Evolutionary conservation across 169 alveolate genomes (phyloP).

Genomic region (Toxoplasma gondii): DNA sequence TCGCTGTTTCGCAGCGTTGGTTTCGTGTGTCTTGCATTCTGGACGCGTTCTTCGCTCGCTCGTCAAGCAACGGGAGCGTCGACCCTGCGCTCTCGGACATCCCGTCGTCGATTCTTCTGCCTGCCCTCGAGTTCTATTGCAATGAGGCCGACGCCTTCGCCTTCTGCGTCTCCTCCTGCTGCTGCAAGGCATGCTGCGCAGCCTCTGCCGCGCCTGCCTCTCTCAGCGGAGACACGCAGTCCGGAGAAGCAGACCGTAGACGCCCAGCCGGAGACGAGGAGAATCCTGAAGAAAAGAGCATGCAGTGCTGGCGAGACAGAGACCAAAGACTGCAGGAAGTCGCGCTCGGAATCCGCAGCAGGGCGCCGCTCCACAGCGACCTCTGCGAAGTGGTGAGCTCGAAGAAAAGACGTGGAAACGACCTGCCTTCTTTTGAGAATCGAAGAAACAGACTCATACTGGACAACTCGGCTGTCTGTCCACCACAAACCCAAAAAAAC

Average conservation of each 20-base stretch:
- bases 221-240: no score
- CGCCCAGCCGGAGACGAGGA: neutral
- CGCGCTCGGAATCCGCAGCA: conserved; percentile 3
- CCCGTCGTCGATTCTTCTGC: conserved; percentile 55
- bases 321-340: conserved; percentile 33
- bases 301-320: conserved; percentile 33
- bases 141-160: conserved; percentile 33
- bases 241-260: neutral
- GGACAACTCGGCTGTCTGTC: no score
- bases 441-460: no score
- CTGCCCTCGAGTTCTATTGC: conserved; percentile 62
- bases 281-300: neutral
- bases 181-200: conserved; percentile 47
- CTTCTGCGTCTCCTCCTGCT: conserved; percentile 57
- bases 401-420: neutral
- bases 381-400: conserved; percentile 52
- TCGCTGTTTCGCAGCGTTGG: conserved; percentile 50
- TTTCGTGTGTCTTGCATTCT: conserved; percentile 37
- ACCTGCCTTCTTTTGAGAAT: neutral
- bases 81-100: conserved; percentile 45
- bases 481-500: neutral
- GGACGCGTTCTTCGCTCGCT: conserved; percentile 54
- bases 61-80: conserved; percentile 34
- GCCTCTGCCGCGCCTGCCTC: neutral
- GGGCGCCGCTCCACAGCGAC: conserved; percentile 52